Percentiles rank a stretch among this genome's conserved stretches.
These are phyloP conservation scores for Phaffomyces opuntiae DNA, from an alignment of 805 yeast species.

Conservation along the genomic window DNA sequence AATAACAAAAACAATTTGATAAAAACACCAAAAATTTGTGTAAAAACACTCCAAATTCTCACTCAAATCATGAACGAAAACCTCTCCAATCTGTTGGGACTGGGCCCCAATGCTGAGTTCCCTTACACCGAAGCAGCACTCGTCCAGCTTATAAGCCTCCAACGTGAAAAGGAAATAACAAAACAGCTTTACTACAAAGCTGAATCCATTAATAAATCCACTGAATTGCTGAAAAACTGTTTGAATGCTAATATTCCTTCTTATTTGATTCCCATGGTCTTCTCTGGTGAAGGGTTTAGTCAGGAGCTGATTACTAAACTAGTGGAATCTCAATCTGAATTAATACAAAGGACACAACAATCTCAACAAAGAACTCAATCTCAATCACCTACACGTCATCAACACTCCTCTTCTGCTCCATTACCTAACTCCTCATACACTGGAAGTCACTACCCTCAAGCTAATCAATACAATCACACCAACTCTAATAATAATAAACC, in stretches of 20 bases:
- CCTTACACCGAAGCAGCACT: slow-evolving; percentile 20
- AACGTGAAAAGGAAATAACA: slow-evolving; percentile 66
- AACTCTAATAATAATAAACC: not conserved
- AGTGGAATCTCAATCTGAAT: slow-evolving; percentile 7
- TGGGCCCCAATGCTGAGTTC: slow-evolving; percentile 20
- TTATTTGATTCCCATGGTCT: slow-evolving; percentile 52
- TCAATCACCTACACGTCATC: no score
- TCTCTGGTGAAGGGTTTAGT: slow-evolving; percentile 30
- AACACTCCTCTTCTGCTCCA: not conserved
- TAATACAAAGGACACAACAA: slow-evolving; percentile 1
- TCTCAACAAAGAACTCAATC: not conserved
- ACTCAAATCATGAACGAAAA: slow-evolving; percentile 11
- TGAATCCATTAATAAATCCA: slow-evolving; percentile 52
- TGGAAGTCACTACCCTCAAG: not conserved
- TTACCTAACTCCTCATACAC: not conserved
- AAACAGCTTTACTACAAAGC: slow-evolving; percentile 70
- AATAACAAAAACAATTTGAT: not conserved
- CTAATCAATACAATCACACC: slow-evolving; percentile 3
- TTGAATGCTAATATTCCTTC: slow-evolving; percentile 57
- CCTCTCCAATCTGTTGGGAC: slow-evolving; percentile 17
- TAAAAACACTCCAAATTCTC: no score
- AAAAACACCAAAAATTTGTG: no score
- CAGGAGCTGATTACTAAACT: slow-evolving; percentile 11
- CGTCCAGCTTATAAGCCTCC: slow-evolving; percentile 18
- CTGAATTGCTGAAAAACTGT: slow-evolving; percentile 59